Base-by-base conservation (phyloP, 371 early-diverging fungal species). In the Saksenaea vasiformis region DNA sequence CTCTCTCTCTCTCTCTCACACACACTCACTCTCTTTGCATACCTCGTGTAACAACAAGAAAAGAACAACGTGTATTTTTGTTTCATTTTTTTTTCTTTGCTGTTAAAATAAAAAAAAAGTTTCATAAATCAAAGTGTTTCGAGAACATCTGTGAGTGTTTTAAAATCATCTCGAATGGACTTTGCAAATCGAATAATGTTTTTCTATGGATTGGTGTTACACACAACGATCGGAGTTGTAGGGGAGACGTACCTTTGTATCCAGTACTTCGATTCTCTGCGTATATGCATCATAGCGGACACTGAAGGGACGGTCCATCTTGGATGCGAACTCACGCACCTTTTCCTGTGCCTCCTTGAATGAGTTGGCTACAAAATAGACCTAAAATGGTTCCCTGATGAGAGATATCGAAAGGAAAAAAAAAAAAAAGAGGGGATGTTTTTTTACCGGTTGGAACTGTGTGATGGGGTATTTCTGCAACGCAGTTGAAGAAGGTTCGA, bases 291-390 rank as follows among this genome's bases (percentile, higher is more conserved):
- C 94, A 84, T 97, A 96, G 26, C 93, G 87, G 43, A 94, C 93
- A 22, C 88, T 86, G 81, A 96, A 97, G 2, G 95, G 95, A 10
- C 98, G 85, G 34, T 88, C 78, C 77, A 93, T 82, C 1, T 73
- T 77, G 17, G 84, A 72, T 54, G 96, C 92, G 77, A 91, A 97
- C 58, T 95, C 93, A 22, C 93, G 87, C 41, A 98, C 91, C 67
- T 94, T 89, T 67, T 91, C 90, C 82, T 95, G 94, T 26, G 96
- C 95, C 72, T 93, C 92, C 66, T 90, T 88, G 85, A 98, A 97
- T 54, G 91, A 91, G 17, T 96, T 95, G 3, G 98, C 97, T 3
- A 98, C 95, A 84, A 91, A 98, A 74, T 98, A 98, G 15, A 90
- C 66, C 73, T 72, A 54, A 11, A 27, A 61, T 38, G 9, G 22